A percentile compares a stretch with the other conserved stretches of the same genome.
These are phyloP conservation scores for Naganishia albida DNA, from an alignment of 1,284 basidiomycete species.

Conservation along the genomic window DNA sequence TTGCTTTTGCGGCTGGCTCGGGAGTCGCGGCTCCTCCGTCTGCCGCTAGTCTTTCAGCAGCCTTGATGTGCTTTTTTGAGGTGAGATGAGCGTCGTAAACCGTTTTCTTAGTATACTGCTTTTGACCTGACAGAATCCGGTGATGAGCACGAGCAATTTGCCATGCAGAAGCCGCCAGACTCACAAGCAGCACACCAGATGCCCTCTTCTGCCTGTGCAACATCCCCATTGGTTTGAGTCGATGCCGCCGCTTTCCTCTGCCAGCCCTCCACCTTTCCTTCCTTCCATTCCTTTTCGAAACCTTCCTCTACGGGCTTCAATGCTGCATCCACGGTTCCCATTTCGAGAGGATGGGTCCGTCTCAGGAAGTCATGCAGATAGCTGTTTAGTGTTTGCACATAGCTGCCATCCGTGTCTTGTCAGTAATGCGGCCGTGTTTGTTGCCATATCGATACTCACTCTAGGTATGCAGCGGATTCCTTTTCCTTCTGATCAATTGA, in stretches of 20 bases:
- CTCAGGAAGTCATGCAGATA: conserved; percentile 86
- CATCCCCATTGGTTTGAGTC: conserved; percentile 29
- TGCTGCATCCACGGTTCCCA: conserved; percentile 66
- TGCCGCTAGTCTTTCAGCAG: conserved; percentile 68
- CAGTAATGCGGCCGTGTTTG: no score
- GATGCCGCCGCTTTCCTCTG: conserved; percentile 53
- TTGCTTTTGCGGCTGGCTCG: conserved; percentile 36
- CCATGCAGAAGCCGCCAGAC: conserved; percentile 48
- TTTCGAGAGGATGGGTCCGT: conserved; percentile 79
- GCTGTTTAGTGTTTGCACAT: conserved; percentile 75
- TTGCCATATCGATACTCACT: conserved; percentile 60
- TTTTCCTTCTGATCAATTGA: conserved; percentile 74
- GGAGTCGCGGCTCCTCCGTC: conserved; percentile 44
- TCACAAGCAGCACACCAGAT: conserved; percentile 96
- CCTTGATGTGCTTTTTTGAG: conserved; percentile 93
- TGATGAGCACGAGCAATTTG: neutral
- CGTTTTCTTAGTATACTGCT: conserved; percentile 92
- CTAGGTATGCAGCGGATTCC: conserved; percentile 72
- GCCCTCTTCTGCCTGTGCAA: conserved; percentile 57
- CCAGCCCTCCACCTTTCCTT: conserved; percentile 75
- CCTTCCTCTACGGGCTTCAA: conserved; percentile 66
- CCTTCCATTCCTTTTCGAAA: conserved; percentile 80
- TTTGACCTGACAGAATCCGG: conserved; percentile 69
- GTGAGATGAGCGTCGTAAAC: conserved; percentile 95
- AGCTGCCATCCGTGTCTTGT: conserved; percentile 59